Percentiles rank a stretch among this genome's conserved stretches.
These are phyloP conservation scores for Fusarium xyrophilum DNA, from an alignment of 2,329 filamentous ascomycete species.

Conservation along the genomic window DNA sequence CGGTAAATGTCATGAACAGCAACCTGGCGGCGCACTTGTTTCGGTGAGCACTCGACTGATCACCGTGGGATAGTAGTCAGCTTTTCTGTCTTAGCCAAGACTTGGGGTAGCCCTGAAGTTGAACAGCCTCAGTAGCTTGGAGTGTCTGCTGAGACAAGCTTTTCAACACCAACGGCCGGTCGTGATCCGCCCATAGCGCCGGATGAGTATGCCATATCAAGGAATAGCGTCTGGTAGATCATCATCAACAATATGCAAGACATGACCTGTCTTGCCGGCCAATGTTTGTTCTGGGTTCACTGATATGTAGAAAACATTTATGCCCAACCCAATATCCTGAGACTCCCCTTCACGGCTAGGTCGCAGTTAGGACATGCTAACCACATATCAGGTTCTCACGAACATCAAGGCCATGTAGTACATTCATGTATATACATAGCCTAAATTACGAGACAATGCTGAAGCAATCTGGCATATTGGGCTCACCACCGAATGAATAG, in stretches of 20 bases:
- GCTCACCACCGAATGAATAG: background rate
- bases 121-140: background rate
- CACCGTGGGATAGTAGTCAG: background rate
- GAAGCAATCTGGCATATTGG: background rate
- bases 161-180: conserved; percentile 2
- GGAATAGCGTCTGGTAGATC: conserved; percentile 7
- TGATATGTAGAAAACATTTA: background rate
- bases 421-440: background rate
- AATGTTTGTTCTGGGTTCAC: background rate
- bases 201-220: conserved; percentile 5
- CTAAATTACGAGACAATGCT: background rate
- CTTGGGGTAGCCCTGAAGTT: background rate
- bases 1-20: background rate
- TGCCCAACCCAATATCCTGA: background rate
- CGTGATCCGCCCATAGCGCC: conserved; percentile 7
- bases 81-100: background rate
- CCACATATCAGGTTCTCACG: background rate
- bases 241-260: background rate
- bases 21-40: background rate
- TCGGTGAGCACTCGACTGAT: background rate
- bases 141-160: background rate
- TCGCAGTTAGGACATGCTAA: background rate
- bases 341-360: background rate
- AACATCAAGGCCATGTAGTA: too few species aligned
- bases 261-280: background rate